phyloP scores from a whole-genome alignment of 192 early-diverging fungal genomes.

The Obelidium mucronatum region DNA sequence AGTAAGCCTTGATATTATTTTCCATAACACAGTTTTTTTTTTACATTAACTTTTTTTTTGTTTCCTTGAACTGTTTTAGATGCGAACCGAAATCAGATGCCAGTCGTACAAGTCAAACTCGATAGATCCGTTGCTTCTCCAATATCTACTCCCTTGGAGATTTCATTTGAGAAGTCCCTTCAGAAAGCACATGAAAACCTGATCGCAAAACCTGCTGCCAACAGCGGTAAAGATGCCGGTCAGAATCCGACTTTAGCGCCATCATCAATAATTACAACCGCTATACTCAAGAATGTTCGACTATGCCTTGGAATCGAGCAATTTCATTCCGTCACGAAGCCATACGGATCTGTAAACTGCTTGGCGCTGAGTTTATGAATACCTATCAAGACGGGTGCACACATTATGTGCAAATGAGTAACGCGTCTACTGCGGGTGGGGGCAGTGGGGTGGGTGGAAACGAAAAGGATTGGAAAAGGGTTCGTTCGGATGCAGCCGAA shows the following conservation, averaged over 20 bases:
- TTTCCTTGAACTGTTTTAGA: neutral
- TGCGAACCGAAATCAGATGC: too few relatives aligned
- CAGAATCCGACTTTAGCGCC: too few relatives aligned
- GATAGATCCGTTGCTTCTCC: too few relatives aligned
- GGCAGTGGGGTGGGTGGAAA: slow-evolving; percentile 7
- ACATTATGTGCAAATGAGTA: slow-evolving; percentile 51
- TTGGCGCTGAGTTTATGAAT: slow-evolving; percentile 43
- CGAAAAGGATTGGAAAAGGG: slow-evolving; percentile 48
- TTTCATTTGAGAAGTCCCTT: neutral
- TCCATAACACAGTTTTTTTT: too few relatives aligned
- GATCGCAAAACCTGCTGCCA: neutral
- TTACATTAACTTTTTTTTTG: neutral
- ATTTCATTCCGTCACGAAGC: slow-evolving; percentile 24
- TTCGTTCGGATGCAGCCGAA: neutral
- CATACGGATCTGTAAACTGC: slow-evolving; percentile 28
- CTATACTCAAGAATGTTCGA: slow-evolving; percentile 29
- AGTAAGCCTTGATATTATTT: too few relatives aligned
- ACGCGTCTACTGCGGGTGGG: slow-evolving; percentile 38
- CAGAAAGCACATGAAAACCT: slow-evolving; percentile 11
- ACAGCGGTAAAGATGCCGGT: too few relatives aligned
- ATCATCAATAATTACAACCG: neutral
- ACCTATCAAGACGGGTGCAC: slow-evolving; percentile 48
- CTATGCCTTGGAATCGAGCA: slow-evolving; percentile 36
- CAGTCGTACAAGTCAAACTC: too few relatives aligned
- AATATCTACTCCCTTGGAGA: slow-evolving; percentile 3